Evolutionary conservation across 352 stramenopile species (phyloP), one percentile per base, ranked within the genome.

Genomic region (Pythium phragmiticola): DNA sequence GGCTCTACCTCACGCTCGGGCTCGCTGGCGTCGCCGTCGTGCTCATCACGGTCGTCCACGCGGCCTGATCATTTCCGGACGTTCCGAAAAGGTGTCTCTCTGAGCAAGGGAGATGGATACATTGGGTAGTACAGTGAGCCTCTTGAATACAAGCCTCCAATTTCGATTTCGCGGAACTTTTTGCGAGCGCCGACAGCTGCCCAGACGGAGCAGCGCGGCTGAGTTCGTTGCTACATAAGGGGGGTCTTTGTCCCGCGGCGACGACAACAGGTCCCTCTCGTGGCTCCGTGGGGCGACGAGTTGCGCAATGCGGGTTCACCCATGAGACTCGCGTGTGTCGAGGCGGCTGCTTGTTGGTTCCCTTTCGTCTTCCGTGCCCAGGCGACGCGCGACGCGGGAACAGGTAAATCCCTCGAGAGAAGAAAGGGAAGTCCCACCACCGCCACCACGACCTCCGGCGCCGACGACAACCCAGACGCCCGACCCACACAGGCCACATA

Each of bases 11-110:
- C 54, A 86, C 84, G 57, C 62, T 93, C 9, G 64, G 37, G 51
- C 79, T 90, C 63, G 87, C 86, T 36, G 58, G 78, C 4, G 43
- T 77, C 16, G 88, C 82, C 16, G 67, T 91, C 30, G 74, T 81
- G 33, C 56, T 95, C 57, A 91, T 95, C 72, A 95, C 86, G 16
- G 72, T 87, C 50, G 80, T 82, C 46, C 81, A 90, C 54, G 69
- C 72, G 21, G 73, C 87, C 57, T 66, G 79, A 50, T 78, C 46
- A 26, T 28, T 21, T 21, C 21, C 21, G 21, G 21, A 21, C 21
- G 21, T 21, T 17, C 45, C 13, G 39, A 46, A 19, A 39, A 13
- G 16, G 12, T 0, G 39, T 39, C 34, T 13, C 34, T 0, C 34
- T 39, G 34, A 39, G 34, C 41, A 16, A 30, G 17, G 19, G 30